These are phyloP conservation scores for Stygiomarasmius scandens DNA, from an alignment of 1,284 basidiomycete species.

Conservation along the genomic window DNA sequence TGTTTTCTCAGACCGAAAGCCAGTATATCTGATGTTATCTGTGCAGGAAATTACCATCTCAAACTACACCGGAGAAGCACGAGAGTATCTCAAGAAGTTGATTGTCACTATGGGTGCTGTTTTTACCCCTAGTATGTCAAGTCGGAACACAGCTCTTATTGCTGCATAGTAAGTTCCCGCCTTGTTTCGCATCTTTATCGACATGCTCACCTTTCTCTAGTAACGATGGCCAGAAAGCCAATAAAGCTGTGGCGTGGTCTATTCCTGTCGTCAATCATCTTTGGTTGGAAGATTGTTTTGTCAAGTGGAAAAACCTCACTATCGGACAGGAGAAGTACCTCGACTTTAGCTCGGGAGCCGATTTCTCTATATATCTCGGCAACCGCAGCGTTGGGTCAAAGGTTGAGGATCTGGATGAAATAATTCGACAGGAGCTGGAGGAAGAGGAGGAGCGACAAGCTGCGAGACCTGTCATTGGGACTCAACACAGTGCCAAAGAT, in stretches of 20 bases:
- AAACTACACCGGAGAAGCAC: constrained; percentile 82
- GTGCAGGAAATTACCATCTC: constrained; percentile 78
- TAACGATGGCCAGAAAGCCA: constrained; percentile 70
- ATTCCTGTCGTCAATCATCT: constrained; percentile 87
- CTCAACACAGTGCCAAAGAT: constrained; percentile 31
- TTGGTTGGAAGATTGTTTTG: constrained; percentile 89
- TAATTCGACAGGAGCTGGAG: constrained; percentile 28
- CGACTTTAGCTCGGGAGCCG: constrained; percentile 64
- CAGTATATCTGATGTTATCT: not conserved
- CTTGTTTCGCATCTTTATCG: not conserved
- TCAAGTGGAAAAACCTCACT: constrained; percentile 72
- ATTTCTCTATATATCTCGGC: constrained; percentile 65
- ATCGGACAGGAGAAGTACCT: constrained; percentile 67
- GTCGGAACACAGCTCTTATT: constrained; percentile 76
- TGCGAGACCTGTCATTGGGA: constrained; percentile 17
- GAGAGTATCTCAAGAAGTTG: constrained; percentile 85
- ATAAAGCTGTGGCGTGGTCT: constrained; percentile 76
- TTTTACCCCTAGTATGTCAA: constrained; percentile 81
- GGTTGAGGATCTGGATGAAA: constrained; percentile 30
- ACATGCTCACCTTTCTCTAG: constrained; percentile 36
- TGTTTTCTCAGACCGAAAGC: constrained; percentile 9
- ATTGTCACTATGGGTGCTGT: constrained; percentile 76
- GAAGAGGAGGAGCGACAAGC: constrained; percentile 17
- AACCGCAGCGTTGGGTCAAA: constrained; percentile 48
- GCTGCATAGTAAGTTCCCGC: constrained; percentile 70